Base-by-base conservation (phyloP, 495 filamentous ascomycete genomes). In the Delitschia confertaspora region DNA sequence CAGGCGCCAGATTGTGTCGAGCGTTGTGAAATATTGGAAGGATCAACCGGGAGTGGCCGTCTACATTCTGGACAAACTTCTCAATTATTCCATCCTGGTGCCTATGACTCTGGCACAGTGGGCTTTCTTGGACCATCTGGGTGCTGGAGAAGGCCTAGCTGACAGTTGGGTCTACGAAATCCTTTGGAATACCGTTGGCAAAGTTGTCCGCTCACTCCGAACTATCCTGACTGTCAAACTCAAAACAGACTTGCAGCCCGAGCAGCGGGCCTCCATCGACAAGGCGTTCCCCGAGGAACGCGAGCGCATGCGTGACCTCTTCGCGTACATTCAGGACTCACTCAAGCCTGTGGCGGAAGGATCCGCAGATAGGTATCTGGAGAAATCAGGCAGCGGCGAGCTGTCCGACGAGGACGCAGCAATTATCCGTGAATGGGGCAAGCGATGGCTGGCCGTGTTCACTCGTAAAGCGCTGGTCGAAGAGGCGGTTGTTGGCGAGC, bases 71-170 rank as follows among this genome's bases (percentile, higher is more conserved):
- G 91, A 99, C 69, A 96, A 95, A 66, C 72, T 99, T 3, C 80
- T 99, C 20, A 99, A 99, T 61, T 99, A 96, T 68, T 87, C 83
- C 25, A 93, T 99, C 47, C 72, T 99, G 6, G 82, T 76, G 7
- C 91, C 91, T 0, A 62, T 74, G 24, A 76, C 76, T 21, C 88
- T 99, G 30, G 71, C 95, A 45, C 76, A 89, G 57, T 99, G 93
- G 93, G 86, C 83, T 1, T 64, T 96, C 3, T 65, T 72, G 21
- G 73, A 81, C 45, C 66, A 74, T 34, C 60, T 78, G 14, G 73
- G 71, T 16, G 71, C 78, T 22, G 86, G 84, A 19, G 71, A 75
- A 18, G 74, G 77, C 1, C 78, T 99, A 13, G 69, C 79, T 14
- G 72, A 79, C 49, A 67, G 78, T 0, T 78, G 88, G 64, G 68